Conservation (phyloP, 1,284 basidiomycete species). For the Kalmanozyma brasiliensis region DNA sequence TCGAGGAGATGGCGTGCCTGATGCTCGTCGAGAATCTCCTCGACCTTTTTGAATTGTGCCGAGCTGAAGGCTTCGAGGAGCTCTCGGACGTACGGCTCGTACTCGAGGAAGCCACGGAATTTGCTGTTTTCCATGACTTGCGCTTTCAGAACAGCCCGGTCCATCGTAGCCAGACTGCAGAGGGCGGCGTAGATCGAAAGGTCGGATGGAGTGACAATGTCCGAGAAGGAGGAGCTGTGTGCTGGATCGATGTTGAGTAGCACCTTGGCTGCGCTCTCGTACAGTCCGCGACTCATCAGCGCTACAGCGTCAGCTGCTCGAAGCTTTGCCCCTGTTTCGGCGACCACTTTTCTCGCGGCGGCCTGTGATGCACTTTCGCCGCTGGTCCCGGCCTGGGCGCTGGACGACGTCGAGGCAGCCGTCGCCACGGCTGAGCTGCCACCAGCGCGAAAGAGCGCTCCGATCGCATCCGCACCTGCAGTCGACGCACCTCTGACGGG, state of each 20-base stretch:
- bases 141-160: conserved; percentile 76
- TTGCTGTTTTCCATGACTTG: conserved; percentile 76
- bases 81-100: conserved; percentile 84
- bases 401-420: conserved; percentile 1
- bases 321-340: conserved; percentile 76
- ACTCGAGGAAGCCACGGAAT: conserved; percentile 81
- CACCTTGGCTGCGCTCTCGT: conserved; percentile 78
- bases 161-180: conserved; percentile 80
- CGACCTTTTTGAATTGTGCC: conserved; percentile 81
- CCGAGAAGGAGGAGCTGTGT: conserved; percentile 20
- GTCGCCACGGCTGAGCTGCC: conserved; percentile 37
- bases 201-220: conserved; percentile 81
- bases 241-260: conserved; percentile 76
- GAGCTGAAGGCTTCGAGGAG: conserved; percentile 82
- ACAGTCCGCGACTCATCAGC: conserved; percentile 76
- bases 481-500: conserved; percentile 45
- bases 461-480: conserved; percentile 59
- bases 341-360: conserved; percentile 36
- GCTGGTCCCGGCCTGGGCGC: conserved; percentile 16
- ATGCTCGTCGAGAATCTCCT: conserved; percentile 75
- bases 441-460: conserved; percentile 64
- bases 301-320: conserved; percentile 81
- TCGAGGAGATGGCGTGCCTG: conserved; percentile 81
- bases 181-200: conserved; percentile 84
- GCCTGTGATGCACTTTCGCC: conserved; percentile 26